Percentiles rank a stretch among this genome's conserved stretches.
Evolutionary conservation across 1,139 yeast genomes (phyloP).

Genomic region (Nakaseomyces nivariensis): DNA sequence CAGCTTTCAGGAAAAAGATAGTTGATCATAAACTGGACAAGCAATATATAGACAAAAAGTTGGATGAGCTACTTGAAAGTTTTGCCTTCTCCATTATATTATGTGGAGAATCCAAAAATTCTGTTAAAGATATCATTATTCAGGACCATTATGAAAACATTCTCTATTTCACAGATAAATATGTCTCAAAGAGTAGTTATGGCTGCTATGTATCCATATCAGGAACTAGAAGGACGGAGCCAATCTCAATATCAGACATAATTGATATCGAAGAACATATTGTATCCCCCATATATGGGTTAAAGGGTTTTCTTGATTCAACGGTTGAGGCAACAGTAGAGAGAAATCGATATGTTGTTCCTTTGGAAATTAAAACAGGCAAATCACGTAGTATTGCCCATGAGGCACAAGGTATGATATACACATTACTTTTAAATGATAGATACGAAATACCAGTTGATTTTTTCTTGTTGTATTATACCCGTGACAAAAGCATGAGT

Average conservation of each 20-base stretch:
- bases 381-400: conserved; percentile 52
- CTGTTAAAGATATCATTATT: conserved; percentile 38
- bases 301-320: conserved; percentile 87
- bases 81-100: conserved; percentile 47
- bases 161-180: conserved; percentile 51
- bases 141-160: conserved; percentile 48
- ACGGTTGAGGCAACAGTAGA: conserved; percentile 53
- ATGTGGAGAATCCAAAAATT: conserved; percentile 42
- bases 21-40: conserved; percentile 20
- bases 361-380: conserved; percentile 89
- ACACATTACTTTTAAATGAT: conserved; percentile 69
- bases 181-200: conserved; percentile 26
- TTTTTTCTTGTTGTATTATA: conserved; percentile 64
- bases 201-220: conserved; percentile 30
- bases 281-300: conserved; percentile 84
- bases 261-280: conserved; percentile 84
- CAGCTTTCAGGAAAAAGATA: conserved; percentile 43
- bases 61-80: conserved; percentile 38
- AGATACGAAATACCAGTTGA: conserved; percentile 60
- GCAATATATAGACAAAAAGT: conserved; percentile 36
- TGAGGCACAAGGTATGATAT: conserved; percentile 82
- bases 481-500: conserved; percentile 49
- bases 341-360: conserved; percentile 41
- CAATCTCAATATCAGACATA: conserved; percentile 50
- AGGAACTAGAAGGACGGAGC: conserved; percentile 34